A percentile compares a stretch with the other conserved stretches of the same genome.
phyloP scores from a whole-genome alignment of 1,284 basidiomycete genomes.

The Puccinia coronata region DNA sequence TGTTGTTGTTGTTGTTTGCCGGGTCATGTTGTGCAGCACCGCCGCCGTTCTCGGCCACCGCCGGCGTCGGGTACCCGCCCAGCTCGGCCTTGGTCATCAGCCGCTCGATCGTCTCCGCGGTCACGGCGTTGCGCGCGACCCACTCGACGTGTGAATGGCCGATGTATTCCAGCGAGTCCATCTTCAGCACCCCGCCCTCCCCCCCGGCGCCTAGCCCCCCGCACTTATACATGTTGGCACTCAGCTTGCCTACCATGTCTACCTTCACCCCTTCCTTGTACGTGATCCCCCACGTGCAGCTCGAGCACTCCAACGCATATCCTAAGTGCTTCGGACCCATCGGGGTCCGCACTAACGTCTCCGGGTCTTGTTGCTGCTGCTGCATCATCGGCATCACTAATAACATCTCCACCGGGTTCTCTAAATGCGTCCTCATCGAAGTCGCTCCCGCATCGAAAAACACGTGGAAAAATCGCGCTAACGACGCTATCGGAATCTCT shows the following conservation, averaged over 20 bases:
- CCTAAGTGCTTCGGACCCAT: constrained; percentile 15
- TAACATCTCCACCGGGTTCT: constrained; percentile 32
- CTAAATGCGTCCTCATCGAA: constrained; percentile 24
- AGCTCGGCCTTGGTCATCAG: background rate
- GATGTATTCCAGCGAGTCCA: constrained; percentile 31
- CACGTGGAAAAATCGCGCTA: constrained; percentile 38
- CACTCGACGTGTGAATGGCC: constrained; percentile 19
- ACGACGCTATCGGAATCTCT: constrained; percentile 40
- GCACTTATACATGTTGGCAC: constrained; percentile 40
- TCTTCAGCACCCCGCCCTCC: background rate
- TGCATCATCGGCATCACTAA: constrained; percentile 4
- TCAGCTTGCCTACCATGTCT: constrained; percentile 30
- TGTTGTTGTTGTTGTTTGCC: too few species aligned
- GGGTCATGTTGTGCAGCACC: too few species aligned
- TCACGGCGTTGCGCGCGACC: constrained; percentile 9
- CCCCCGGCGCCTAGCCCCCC: background rate
- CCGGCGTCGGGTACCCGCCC: too few species aligned
- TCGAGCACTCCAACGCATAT: constrained; percentile 33
- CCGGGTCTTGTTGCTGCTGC: constrained; percentile 16
- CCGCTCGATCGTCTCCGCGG: constrained; percentile 13
- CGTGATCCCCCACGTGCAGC: constrained; percentile 18
- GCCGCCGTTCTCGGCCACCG: too few species aligned
- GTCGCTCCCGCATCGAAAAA: constrained; percentile 44
- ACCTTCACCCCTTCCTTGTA: constrained; percentile 42
- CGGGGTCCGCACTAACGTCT: constrained; percentile 16